Evolutionary conservation across 768 basidiomycete species (phyloP), one percentile per base, ranked within the genome.

Genomic region (Mycena galopus): DNA sequence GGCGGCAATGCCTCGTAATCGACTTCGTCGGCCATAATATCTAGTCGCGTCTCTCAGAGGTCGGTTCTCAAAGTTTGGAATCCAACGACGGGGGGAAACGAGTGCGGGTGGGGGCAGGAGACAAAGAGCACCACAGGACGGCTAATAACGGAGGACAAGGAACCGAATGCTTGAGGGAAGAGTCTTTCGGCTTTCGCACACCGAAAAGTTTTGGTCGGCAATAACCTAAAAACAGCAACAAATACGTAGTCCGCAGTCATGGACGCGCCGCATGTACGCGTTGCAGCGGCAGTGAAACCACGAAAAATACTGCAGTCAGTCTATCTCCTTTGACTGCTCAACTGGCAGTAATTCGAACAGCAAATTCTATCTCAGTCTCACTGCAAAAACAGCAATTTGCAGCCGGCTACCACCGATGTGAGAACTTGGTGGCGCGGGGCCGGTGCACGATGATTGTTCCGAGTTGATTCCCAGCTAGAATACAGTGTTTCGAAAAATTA

Each of bases 1-100:
- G 74, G 71, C 42, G 74, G 74, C 58, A 75, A 29, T 12, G 71
- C 74, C 59, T 75, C 74, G 64, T 75, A 75, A 51, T 75, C 74
- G 59, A 63, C 67, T 69, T 75, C 71, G 12, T 75, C 74, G 55
- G 70, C 64, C 74, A 75, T 75, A 25, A 29, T 23, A 39, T 67
- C 42, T 16, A 68, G 70, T 58, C 61, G 67, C 65, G 61, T 67
- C 50, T 37, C 11, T 56, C 33, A 53, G 57, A 55, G 62, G 32
- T n/a, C n/a, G n/a, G n/a, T n/a, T n/a, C 68, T 58, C 39, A 58
- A 44, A 33, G 53, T 21, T 47, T 51, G 12, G 32, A 17, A 14
- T n/a, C n/a, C n/a, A n/a, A 25, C 25, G 27, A 37, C 29, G 17
- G 42, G 25, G 21, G 51, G 44, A 47, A 59, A 27, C 25, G 35